A percentile compares a stretch with the other conserved stretches of the same genome.
Conservation (phyloP, 176 grass and related monocot species). For the Ensete glaucum region DNA sequence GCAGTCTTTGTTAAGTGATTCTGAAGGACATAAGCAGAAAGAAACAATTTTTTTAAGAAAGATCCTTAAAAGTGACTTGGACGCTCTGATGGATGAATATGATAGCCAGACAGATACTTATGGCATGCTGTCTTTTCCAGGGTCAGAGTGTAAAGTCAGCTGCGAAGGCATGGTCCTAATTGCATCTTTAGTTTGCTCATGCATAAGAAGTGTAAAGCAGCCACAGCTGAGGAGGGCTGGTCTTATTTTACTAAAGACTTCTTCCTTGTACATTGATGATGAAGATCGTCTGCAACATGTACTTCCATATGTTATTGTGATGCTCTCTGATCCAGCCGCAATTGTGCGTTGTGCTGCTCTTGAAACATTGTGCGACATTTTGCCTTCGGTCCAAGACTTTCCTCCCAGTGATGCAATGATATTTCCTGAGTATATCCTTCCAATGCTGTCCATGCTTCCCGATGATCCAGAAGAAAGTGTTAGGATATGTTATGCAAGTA, state of each 20-base stretch:
- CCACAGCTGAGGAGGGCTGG: constrained; percentile 76
- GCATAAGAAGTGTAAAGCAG: constrained; percentile 89
- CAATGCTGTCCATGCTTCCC: constrained; percentile 92
- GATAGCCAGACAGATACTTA: constrained; percentile 65
- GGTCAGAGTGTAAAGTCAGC: constrained; percentile 36
- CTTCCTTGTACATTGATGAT: constrained; percentile 84
- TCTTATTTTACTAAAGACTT: constrained; percentile 63
- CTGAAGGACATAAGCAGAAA: constrained; percentile 22
- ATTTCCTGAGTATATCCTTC: constrained; percentile 95
- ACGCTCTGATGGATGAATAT: constrained; percentile 65
- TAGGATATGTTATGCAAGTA: constrained; percentile 92
- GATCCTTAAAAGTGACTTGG: constrained; percentile 64
- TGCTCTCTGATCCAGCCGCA: constrained; percentile 87
- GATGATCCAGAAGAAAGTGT: constrained; percentile 98
- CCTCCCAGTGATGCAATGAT: constrained; percentile 95
- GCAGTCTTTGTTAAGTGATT: constrained; percentile 24
- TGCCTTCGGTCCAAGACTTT: constrained; percentile 82
- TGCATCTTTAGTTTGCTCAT: constrained; percentile 88
- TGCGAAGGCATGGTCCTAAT: constrained; percentile 95
- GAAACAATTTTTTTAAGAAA: constrained; percentile 40
- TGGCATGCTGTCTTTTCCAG: constrained; percentile 43
- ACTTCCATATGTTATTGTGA: constrained; percentile 92
- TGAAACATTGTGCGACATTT: constrained; percentile 85
- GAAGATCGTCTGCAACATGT: constrained; percentile 85
- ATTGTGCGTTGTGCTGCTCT: constrained; percentile 94